These are phyloP conservation scores for Cyberlindnera maritima DNA, from an alignment of 805 yeast genomes.

Conservation along the genomic window DNA sequence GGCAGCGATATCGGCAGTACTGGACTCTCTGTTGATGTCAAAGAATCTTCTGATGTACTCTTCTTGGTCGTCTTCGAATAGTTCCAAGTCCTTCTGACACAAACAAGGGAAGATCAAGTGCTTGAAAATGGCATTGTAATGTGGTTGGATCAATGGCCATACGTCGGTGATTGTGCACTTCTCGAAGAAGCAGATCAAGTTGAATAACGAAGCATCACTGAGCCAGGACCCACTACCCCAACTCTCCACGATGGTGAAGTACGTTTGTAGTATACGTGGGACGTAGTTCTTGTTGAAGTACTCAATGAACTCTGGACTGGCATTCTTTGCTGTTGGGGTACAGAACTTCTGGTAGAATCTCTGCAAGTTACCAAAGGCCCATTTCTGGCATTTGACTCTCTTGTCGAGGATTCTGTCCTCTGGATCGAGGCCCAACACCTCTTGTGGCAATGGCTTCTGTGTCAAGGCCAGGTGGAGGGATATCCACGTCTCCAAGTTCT, in stretches of 20 bases:
- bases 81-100: slow-evolving; percentile 68
- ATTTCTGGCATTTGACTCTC: slow-evolving; percentile 75
- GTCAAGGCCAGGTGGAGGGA: slow-evolving; percentile 61
- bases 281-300: slow-evolving; percentile 55
- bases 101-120: slow-evolving; percentile 75
- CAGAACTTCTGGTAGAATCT: slow-evolving; percentile 65
- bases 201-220: slow-evolving; percentile 57
- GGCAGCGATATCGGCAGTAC: slow-evolving; percentile 79
- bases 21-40: slow-evolving; percentile 59
- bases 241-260: slow-evolving; percentile 44
- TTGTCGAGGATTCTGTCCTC: slow-evolving; percentile 44
- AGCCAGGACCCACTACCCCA: slow-evolving; percentile 57
- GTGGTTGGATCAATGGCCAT: slow-evolving; percentile 65
- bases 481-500: slow-evolving; percentile 54
- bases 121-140: slow-evolving; percentile 58
- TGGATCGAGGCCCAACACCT: slow-evolving; percentile 45
- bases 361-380: slow-evolving; percentile 81
- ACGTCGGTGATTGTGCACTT: slow-evolving; percentile 53
- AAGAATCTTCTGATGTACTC: slow-evolving; percentile 79
- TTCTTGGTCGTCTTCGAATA: slow-evolving; percentile 81
- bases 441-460: slow-evolving; percentile 51
- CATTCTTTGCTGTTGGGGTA: slow-evolving; percentile 31
- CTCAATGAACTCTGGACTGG: slow-evolving; percentile 49
- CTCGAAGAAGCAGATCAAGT: slow-evolving; percentile 63
- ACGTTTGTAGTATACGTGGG: slow-evolving; percentile 68